Conservation (phyloP, 179 eudicot genomes). For the Spinacia oleracea region DNA sequence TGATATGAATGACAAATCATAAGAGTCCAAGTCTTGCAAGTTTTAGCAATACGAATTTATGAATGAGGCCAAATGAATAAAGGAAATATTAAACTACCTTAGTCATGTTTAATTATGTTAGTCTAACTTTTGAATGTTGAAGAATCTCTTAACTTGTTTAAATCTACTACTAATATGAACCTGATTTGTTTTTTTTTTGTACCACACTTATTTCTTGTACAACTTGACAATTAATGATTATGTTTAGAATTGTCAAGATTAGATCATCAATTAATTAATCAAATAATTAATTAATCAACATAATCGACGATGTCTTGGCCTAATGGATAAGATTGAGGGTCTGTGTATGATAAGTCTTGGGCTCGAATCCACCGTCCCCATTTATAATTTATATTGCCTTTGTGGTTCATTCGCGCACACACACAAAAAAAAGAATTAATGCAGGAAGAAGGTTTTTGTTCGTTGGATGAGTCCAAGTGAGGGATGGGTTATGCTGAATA, state of each 20-base stretch:
- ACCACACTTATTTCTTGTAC: not conserved
- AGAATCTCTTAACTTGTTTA: not conserved
- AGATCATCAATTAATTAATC: not conserved
- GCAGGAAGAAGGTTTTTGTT: no score
- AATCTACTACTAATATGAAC: not conserved
- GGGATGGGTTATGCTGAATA: no score
- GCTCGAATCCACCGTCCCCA: no score
- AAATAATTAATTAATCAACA: no score
- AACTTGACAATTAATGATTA: not conserved
- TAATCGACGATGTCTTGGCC: no score
- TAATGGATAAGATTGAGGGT: no score
- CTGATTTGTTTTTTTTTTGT: not conserved
- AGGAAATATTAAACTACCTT: not conserved
- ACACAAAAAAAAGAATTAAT: no score
- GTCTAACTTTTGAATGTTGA: not conserved
- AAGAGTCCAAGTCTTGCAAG: conserved; percentile 31
- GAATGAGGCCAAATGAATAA: not conserved
- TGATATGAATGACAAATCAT: conserved; percentile 7
- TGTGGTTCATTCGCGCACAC: no score
- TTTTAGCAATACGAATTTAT: conserved; percentile 16
- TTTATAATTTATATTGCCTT: no score
- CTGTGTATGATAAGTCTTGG: no score
- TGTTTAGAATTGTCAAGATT: conserved; percentile 1
- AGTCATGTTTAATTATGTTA: conserved; percentile 4
- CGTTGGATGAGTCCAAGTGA: no score